phyloP scores from a whole-genome alignment of 352 stramenopile genomes.

The Pythium brachiatum region DNA sequence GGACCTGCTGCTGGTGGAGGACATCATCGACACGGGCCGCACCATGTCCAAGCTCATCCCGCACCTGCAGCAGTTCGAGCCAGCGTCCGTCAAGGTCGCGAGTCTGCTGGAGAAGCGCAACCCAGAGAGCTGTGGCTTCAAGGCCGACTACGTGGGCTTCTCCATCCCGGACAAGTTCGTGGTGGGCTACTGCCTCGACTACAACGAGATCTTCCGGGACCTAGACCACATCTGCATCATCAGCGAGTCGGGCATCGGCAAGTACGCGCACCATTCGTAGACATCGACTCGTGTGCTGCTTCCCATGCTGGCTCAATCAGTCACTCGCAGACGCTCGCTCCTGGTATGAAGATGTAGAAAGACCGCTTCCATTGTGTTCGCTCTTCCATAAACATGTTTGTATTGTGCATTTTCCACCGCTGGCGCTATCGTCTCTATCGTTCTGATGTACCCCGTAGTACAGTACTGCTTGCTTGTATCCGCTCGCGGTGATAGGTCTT shows the following conservation, averaged over 20 bases:
- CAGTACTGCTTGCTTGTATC: too few species aligned
- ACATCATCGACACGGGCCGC: slow-evolving; percentile 97
- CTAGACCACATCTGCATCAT: slow-evolving; percentile 96
- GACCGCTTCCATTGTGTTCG: background rate
- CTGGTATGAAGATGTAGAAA: slow-evolving; percentile 4
- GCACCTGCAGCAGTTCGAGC: slow-evolving; percentile 73
- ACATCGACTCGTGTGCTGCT: slow-evolving; percentile 1
- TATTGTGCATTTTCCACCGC: background rate
- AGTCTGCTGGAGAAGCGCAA: slow-evolving; percentile 95
- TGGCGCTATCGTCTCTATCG: background rate
- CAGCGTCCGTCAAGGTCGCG: slow-evolving; percentile 86
- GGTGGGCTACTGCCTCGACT: slow-evolving; percentile 96
- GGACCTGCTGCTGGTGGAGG: slow-evolving; percentile 95
- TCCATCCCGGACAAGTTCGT: slow-evolving; percentile 96
- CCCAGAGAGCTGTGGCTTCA: slow-evolving; percentile 82
- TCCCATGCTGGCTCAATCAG: background rate
- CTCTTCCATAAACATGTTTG: slow-evolving; percentile 6
- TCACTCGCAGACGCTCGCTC: too few species aligned
- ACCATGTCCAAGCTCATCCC: slow-evolving; percentile 92
- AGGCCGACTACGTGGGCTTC: slow-evolving; percentile 95
- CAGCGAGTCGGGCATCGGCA: slow-evolving; percentile 89
- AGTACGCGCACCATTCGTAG: slow-evolving; percentile 63
- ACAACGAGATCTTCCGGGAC: slow-evolving; percentile 96
- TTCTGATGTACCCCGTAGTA: background rate
- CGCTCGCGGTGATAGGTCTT: too few species aligned